Conservation (phyloP, 257 asterid genomes). For the Scutellaria baicalensis region DNA sequence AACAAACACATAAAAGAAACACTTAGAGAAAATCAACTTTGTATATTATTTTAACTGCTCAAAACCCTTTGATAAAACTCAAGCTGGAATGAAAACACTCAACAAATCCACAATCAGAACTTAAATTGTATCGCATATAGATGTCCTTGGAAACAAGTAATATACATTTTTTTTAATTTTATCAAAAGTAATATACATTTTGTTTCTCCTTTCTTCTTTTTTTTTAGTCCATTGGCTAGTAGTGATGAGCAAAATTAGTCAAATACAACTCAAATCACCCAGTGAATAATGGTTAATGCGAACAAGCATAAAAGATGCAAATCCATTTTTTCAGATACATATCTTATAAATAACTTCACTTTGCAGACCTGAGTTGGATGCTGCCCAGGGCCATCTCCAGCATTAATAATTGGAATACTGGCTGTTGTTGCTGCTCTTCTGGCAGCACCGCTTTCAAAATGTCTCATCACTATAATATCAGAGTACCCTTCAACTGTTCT, state of each 20-base stretch:
- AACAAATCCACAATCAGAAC: conserved; percentile 1
- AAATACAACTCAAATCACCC: background rate
- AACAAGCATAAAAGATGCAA: background rate
- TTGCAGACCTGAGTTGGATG: conserved; percentile 90
- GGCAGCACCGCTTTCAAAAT: conserved; percentile 98
- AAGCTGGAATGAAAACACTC: background rate
- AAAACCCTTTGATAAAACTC: background rate
- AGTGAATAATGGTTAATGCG: background rate
- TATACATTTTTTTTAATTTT: background rate
- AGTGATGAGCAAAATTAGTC: background rate
- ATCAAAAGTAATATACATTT: background rate
- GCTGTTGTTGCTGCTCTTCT: conserved; percentile 77
- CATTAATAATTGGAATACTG: conserved; percentile 81
- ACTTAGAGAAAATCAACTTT: background rate
- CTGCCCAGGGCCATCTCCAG: conserved; percentile 99
- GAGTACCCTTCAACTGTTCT: conserved; percentile 93
- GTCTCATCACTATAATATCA: conserved; percentile 91
- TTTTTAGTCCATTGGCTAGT: background rate
- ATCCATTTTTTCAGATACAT: background rate
- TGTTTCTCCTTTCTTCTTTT: background rate
- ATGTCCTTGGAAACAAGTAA: background rate
- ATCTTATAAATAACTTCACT: background rate
- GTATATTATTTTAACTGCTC: background rate
- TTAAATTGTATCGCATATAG: background rate
- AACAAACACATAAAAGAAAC: background rate